Evolutionary conservation across 2,329 filamentous ascomycete genomes (phyloP).

Genomic region (Ophiostoma tasmaniense): DNA sequence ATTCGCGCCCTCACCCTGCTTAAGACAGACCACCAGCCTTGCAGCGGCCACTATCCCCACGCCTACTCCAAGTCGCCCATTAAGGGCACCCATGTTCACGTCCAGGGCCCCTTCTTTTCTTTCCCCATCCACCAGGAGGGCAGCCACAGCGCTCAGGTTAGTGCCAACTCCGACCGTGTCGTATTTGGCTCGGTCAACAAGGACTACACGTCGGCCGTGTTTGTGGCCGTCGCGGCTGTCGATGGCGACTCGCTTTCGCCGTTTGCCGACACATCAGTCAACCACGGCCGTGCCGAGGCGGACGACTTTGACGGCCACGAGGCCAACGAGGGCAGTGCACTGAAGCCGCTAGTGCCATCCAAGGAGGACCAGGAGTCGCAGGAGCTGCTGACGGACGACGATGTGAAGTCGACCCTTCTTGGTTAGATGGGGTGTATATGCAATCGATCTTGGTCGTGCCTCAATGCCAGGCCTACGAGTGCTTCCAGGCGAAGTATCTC

Average conservation of each 20-base stretch:
- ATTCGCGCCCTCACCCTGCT: constrained; percentile 13
- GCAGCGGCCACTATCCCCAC: constrained; percentile 16
- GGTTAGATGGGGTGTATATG: background rate
- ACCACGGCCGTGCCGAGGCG: constrained; percentile 1
- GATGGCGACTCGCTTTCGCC: background rate
- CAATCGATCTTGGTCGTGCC: background rate
- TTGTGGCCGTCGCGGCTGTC: constrained; percentile 13
- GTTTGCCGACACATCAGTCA: constrained; percentile 15
- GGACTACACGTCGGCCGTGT: constrained; percentile 19
- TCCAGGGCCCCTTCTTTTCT: constrained; percentile 17
- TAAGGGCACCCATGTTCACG: constrained; percentile 12
- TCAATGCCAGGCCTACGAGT: background rate
- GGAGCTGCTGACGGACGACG: constrained; percentile 3
- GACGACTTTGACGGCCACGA: constrained; percentile 2
- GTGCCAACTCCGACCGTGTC: constrained; percentile 16
- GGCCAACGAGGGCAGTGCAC: background rate
- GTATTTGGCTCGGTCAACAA: constrained; percentile 20
- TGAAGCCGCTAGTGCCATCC: constrained; percentile 5
- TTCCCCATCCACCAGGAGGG: constrained; percentile 17
- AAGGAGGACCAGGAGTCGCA: background rate
- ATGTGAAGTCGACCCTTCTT: background rate
- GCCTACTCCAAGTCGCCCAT: constrained; percentile 14
- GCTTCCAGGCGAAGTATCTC: constrained; percentile 1
- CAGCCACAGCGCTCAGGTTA: constrained; percentile 14
- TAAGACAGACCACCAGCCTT: constrained; percentile 16